A percentile compares a stretch with the other conserved stretches of the same genome.
Conservation (phyloP, 2,329 filamentous ascomycete species). For the Penicillium hesseltinei region DNA sequence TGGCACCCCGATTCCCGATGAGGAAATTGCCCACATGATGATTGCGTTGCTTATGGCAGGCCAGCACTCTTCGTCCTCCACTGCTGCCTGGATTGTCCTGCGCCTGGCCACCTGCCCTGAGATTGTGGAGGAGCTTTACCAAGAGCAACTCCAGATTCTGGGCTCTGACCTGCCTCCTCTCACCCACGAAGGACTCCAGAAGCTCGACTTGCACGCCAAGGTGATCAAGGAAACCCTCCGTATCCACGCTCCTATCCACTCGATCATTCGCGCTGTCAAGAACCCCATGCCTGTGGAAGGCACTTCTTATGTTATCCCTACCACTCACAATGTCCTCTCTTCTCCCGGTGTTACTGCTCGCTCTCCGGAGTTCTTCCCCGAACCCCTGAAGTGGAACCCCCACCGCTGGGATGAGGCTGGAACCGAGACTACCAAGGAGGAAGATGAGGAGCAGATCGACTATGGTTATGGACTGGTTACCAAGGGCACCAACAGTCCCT, state of each 20-base stretch:
- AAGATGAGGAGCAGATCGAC: constrained; percentile 74
- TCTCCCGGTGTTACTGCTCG: constrained; percentile 79
- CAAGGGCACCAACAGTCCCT: constrained; percentile 86
- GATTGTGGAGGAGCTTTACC: constrained; percentile 77
- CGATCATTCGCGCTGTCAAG: constrained; percentile 90
- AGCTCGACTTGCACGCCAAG: constrained; percentile 76
- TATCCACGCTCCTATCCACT: constrained; percentile 89
- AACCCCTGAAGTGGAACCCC: constrained; percentile 81
- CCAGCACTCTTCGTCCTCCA: constrained; percentile 84
- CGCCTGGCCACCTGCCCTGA: constrained; percentile 74
- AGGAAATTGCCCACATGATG: constrained; percentile 89
- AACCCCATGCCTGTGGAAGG: constrained; percentile 79
- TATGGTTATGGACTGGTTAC: constrained; percentile 91
- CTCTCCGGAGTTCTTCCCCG: constrained; percentile 73
- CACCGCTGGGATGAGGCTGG: constrained; percentile 76
- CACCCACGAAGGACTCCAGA: constrained; percentile 72
- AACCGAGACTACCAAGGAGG: constrained; percentile 44
- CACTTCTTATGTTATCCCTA: constrained; percentile 78
- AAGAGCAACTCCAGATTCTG: constrained; percentile 73
- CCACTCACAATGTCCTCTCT: constrained; percentile 75
- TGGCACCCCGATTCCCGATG: constrained; percentile 72
- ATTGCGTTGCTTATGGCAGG: constrained; percentile 90
- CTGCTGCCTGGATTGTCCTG: constrained; percentile 79
- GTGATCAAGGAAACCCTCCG: constrained; percentile 91
- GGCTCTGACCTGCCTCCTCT: constrained; percentile 73